Evolutionary conservation across 345 rosid genomes (phyloP), one percentile per base, ranked within the genome.

Genomic region (Erodium maritimum): DNA sequence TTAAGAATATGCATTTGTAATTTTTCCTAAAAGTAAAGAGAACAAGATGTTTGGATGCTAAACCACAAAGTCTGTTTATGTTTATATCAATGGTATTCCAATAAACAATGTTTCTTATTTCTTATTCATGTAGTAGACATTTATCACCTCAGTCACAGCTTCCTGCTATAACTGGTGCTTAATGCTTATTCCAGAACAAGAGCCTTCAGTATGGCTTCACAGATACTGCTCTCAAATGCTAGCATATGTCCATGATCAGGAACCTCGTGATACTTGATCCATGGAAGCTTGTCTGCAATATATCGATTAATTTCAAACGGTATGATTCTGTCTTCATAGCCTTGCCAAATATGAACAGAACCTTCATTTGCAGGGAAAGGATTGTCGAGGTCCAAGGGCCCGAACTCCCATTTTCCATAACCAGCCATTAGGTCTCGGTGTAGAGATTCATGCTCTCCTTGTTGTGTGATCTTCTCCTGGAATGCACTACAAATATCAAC

Each of bases 341-440:
- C 90, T 73, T 84, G 90, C 96, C 98, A 91, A 2, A 91, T 56
- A 50, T 88, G 88, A 18, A 91, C 82, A 0, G 80, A 73, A 17
- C 90, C 86, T 65, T 73, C 77, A 0, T 71, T 71, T 56, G 76
- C 54, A 0, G 72, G 73, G 37, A 84, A 84, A n/a, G 95, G 96
- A 70, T 86, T 81, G 5, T 46, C 67, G 25, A 91, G 17, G 48
- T 82, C 88, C 29, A 74, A 46, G 22, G 95, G 88, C 63, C 80
- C 85, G 21, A 91, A 88, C 59, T 86, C 96, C 97, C 97, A 91
- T 65, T 79, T 81, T 1, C 71, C 80, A 33, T 75, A 86, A 46
- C 84, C 71, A 2, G 67, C 81, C 46, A 83, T 73, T 57, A 88
- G 59, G 75, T 91, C 95, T 54, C 83, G 76, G 50, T 76, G 59